phyloP scores from a whole-genome alignment of 75 land plant genomes.

The Ceratopteris richardii region DNA sequence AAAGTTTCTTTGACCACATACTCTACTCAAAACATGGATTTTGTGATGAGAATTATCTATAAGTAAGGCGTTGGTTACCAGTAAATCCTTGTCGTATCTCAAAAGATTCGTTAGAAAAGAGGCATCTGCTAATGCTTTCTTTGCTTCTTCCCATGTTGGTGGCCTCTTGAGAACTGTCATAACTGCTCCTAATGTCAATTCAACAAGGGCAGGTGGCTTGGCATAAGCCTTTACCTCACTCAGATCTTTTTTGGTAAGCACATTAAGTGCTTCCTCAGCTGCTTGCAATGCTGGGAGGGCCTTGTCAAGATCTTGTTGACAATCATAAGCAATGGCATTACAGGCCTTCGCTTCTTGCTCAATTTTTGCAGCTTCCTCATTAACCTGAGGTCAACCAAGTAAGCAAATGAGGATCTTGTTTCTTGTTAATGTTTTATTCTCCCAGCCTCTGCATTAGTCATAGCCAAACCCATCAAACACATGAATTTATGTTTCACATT shows the following conservation, averaged over 20 bases:
- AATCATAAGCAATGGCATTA: slow-evolving; percentile 24
- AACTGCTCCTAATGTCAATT: slow-evolving; percentile 24
- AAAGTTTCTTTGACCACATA: too few relatives aligned
- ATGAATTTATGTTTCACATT: too few relatives aligned
- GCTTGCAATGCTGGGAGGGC: slow-evolving; percentile 26
- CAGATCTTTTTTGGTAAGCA: slow-evolving; percentile 28
- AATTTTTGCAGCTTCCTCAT: slow-evolving; percentile 27
- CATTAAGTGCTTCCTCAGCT: slow-evolving; percentile 29
- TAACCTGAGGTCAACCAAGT: slow-evolving; percentile 20
- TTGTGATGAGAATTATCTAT: too few relatives aligned
- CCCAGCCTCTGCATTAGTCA: too few relatives aligned
- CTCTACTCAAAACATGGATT: too few relatives aligned
- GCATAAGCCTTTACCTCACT: slow-evolving; percentile 34
- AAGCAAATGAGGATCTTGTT: too few relatives aligned
- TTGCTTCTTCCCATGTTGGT: slow-evolving; percentile 28
- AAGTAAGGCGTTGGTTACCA: slow-evolving; percentile 15
- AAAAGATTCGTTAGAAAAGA: slow-evolving; percentile 23
- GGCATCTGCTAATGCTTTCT: slow-evolving; percentile 19
- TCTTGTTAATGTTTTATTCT: too few relatives aligned
- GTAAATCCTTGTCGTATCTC: slow-evolving; percentile 25
- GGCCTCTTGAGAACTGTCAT: slow-evolving; percentile 29
- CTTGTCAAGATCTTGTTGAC: slow-evolving; percentile 31
- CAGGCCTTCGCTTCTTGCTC: slow-evolving; percentile 24
- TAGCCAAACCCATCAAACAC: too few relatives aligned
- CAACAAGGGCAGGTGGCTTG: slow-evolving; percentile 28